phyloP scores from a whole-genome alignment of 768 basidiomycete genomes.

The Cystoderma amianthinum region DNA sequence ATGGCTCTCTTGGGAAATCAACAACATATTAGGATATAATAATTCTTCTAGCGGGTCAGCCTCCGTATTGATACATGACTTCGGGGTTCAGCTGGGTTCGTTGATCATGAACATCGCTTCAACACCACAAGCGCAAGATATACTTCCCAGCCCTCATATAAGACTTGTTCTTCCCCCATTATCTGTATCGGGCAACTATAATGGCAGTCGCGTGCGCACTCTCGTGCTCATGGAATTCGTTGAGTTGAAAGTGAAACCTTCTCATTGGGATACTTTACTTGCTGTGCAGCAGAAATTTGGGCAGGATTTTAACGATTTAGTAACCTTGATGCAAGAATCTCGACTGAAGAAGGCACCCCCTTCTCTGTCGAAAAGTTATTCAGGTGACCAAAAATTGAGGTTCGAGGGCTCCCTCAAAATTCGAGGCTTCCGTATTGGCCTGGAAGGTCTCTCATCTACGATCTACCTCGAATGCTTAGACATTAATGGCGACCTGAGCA shows the following conservation, averaged over 20 bases:
- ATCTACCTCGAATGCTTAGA: slow-evolving; percentile 72
- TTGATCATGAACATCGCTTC: slow-evolving; percentile 57
- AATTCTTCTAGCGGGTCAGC: slow-evolving; percentile 29
- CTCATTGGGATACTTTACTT: slow-evolving; percentile 78
- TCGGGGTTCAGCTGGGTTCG: slow-evolving; percentile 61
- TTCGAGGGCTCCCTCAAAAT: slow-evolving; percentile 57
- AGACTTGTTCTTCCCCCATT: slow-evolving; percentile 63
- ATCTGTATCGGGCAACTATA: slow-evolving; percentile 52
- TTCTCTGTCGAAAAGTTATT: neutral
- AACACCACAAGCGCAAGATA: slow-evolving; percentile 27
- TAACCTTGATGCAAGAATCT: slow-evolving; percentile 59
- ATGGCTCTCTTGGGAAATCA: slow-evolving; percentile 73
- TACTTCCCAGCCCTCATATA: slow-evolving; percentile 38
- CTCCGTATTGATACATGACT: slow-evolving; percentile 24
- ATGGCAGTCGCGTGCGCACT: slow-evolving; percentile 41
- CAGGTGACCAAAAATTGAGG: slow-evolving; percentile 13
- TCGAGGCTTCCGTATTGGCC: slow-evolving; percentile 72
- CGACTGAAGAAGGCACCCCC: slow-evolving; percentile 20
- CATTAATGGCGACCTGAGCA: slow-evolving; percentile 54
- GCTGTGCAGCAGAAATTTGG: slow-evolving; percentile 87
- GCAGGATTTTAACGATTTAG: slow-evolving; percentile 79
- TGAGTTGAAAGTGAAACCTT: slow-evolving; percentile 69
- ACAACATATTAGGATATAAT: slow-evolving; percentile 40
- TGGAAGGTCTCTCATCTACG: slow-evolving; percentile 69
- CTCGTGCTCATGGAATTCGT: slow-evolving; percentile 63